Conservation (phyloP, 139 green algal genomes). For the Auxenochlorella pyrenoidosa region DNA sequence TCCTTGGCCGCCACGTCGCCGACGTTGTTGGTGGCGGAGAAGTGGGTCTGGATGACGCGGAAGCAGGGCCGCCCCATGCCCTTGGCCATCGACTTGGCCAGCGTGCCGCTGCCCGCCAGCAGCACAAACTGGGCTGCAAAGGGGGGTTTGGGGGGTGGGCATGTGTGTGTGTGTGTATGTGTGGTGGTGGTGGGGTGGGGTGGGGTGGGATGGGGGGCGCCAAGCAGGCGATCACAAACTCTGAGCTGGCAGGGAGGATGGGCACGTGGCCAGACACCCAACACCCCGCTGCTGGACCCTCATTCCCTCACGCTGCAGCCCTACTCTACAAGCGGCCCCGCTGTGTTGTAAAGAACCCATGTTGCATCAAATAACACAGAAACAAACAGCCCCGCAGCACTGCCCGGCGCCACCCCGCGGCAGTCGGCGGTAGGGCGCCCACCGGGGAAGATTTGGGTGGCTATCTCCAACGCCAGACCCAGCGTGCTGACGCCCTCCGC, state of each 20-base stretch:
- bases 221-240: neutral
- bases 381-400: too few relatives aligned
- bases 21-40: conserved; percentile 81
- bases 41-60: conserved; percentile 88
- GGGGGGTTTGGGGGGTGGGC: neutral
- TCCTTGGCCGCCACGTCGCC: conserved; percentile 91
- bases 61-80: conserved; percentile 86
- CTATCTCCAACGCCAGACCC: conserved; percentile 84
- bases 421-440: too few relatives aligned
- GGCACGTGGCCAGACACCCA: too few relatives aligned
- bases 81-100: conserved; percentile 79
- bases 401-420: neutral
- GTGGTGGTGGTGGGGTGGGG: too few relatives aligned
- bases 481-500: conserved; percentile 65
- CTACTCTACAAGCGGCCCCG: too few relatives aligned
- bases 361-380: too few relatives aligned
- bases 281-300: neutral
- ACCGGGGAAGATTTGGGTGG: conserved; percentile 71
- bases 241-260: neutral
- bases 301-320: too few relatives aligned
- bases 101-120: conserved; percentile 76
- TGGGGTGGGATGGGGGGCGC: neutral
- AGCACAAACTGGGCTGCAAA: conserved; percentile 74
- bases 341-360: too few relatives aligned
- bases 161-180: too few relatives aligned